Evolutionary conservation across 257 asterid species (phyloP), one percentile per base, ranked within the genome.

Genomic region (Capsicum rhomboideum): DNA sequence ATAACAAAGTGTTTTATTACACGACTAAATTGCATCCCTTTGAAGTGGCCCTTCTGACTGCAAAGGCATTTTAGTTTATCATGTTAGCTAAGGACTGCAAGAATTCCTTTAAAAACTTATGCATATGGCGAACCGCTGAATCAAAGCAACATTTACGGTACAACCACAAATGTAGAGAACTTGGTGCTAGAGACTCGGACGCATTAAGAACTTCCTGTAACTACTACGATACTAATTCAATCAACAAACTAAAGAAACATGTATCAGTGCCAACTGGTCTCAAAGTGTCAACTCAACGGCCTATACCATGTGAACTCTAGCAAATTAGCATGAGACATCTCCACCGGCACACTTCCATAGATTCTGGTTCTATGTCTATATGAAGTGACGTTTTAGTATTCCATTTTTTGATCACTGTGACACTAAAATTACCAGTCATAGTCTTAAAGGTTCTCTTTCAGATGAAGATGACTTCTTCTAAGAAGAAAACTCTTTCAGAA

Each of bases 1-100:
- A 96, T 89, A 77, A 96, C 92, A 77, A 96, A 96, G 91, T 96
- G 90, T 92, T 96, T 96, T 84, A 96, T 92, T 56, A 96, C 97
- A 82, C 93, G 98, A 88, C 85, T 93, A 87, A 96, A 94, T 80
- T 84, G 92, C 98, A 94, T 94, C 84, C 98, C 98, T 67, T 90
- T 90, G 87, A 96, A 92, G 84, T 87, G 93, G n/a, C 95, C 96
- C 77, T 89, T 90, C 85, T 86, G 85, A 86, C 98, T 94, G 99
- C 84, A 91, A 88, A 89, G 14, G 28, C 46, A 85, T 26, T 84
- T 50, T 50, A 81, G 34, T 50, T 46, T 4, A 78, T 58, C 13
- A 54, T 44, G 21, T 34, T 82, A 55, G 68, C 68, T 78, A 54
- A 58, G 9, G 31, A 78, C 52, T 26, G 18, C 63, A 50, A 23